These are phyloP conservation scores for Acanthamoeba castellanii DNA, from an alignment of 208 protist genomes.

Conservation along the genomic window DNA sequence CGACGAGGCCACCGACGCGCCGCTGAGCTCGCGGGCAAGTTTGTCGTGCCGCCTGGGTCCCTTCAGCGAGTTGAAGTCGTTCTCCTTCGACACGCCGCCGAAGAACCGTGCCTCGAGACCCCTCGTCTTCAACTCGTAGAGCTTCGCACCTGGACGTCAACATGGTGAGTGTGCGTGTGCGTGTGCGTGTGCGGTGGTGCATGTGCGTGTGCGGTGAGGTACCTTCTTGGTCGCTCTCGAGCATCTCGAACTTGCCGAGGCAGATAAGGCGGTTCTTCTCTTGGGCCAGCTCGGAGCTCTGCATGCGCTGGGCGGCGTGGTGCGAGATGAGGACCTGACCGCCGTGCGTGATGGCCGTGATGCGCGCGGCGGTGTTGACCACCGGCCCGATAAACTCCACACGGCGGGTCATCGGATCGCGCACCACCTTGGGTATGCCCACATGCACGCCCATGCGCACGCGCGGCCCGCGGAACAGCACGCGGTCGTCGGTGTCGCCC, in stretches of 20 bases:
- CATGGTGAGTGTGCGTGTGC: no score
- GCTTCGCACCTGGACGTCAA: not conserved
- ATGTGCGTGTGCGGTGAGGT: no score
- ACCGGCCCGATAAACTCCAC: conserved; percentile 60
- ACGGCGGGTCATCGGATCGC: conserved; percentile 37
- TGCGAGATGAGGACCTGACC: conserved; percentile 20
- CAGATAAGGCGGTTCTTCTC: not conserved
- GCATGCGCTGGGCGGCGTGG: not conserved
- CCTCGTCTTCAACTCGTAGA: not conserved
- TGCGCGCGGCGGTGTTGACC: conserved; percentile 5
- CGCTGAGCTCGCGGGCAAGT: no score
- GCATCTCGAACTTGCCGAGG: conserved; percentile 9
- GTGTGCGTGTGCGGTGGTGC: no score
- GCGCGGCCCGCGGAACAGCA: conserved; percentile 51
- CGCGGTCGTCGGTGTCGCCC: conserved; percentile 25
- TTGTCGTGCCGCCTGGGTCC: no score
- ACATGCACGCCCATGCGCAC: conserved; percentile 71
- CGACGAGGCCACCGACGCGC: no score
- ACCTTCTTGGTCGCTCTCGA: not conserved
- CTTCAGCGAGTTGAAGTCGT: no score
- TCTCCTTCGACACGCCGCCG: not conserved
- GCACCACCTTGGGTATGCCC: not conserved
- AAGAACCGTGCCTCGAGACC: not conserved
- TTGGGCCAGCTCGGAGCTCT: not conserved
- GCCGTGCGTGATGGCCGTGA: conserved; percentile 46